Percentiles rank a stretch among this genome's conserved stretches.
These are phyloP conservation scores for Stellera chamaejasme DNA, from an alignment of 345 rosid genomes.

Conservation along the genomic window DNA sequence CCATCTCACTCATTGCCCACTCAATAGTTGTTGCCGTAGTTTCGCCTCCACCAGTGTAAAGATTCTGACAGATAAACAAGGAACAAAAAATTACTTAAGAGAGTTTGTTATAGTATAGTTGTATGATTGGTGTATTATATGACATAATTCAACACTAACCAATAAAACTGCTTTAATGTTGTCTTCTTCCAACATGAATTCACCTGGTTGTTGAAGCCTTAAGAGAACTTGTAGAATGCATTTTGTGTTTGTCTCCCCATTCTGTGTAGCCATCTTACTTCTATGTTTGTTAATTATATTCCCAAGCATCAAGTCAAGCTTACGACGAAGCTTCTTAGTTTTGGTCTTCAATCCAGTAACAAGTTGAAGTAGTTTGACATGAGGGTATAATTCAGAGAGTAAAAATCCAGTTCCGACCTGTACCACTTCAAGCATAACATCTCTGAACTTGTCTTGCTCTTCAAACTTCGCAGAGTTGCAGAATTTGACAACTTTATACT, in stretches of 20 bases:
- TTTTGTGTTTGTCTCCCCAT: too few relatives aligned
- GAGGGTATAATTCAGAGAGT: constrained; percentile 12
- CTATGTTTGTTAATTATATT: constrained; percentile 2
- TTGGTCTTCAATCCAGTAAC: too few relatives aligned
- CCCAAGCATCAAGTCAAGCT: constrained; percentile 1
- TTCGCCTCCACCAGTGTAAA: constrained; percentile 7
- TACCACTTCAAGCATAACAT: background rate
- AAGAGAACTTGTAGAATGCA: background rate
- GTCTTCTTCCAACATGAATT: background rate
- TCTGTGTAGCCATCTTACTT: background rate
- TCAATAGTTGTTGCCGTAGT: constrained; percentile 5
- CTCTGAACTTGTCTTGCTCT: too few relatives aligned
- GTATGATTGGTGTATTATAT: background rate
- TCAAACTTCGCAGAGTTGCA: too few relatives aligned
- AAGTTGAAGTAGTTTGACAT: constrained; percentile 1
- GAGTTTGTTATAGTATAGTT: background rate
- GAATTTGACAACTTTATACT: too few relatives aligned
- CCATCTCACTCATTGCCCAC: constrained; percentile 11
- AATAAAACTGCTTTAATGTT: background rate
- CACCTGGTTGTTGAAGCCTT: background rate
- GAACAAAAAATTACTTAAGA: background rate
- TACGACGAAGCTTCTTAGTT: too few relatives aligned
- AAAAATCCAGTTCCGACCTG: constrained; percentile 5
- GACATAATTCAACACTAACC: background rate
- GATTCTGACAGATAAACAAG: too few relatives aligned